Conservation (phyloP, 192 early-diverging fungal genomes). For the Obelidium mucronatum region DNA sequence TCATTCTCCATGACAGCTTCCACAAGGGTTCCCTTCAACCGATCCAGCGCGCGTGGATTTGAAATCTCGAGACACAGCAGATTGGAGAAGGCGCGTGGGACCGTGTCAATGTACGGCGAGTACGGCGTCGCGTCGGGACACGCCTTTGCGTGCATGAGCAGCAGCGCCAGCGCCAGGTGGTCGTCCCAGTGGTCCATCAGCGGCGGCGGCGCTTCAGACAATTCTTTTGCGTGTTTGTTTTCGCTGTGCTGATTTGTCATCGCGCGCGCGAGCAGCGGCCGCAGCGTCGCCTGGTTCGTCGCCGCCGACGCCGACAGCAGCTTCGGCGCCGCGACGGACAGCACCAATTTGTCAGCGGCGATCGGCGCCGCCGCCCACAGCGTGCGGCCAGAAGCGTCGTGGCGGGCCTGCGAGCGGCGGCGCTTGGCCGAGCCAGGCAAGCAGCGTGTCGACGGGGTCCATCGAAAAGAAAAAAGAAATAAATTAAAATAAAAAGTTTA, state of each 20-base stretch:
- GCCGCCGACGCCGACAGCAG: slow-evolving; percentile 6
- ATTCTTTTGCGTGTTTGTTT: background rate
- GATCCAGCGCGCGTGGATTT: background rate
- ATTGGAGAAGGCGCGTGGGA: slow-evolving; percentile 9
- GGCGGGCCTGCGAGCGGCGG: background rate
- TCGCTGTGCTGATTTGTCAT: background rate
- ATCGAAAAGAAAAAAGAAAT: background rate
- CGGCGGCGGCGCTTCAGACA: background rate
- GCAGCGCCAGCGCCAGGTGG: slow-evolving; percentile 18
- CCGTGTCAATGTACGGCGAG: background rate
- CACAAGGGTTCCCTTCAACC: slow-evolving; percentile 4
- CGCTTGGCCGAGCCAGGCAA: background rate
- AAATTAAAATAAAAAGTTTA: background rate
- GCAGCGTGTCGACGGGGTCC: background rate
- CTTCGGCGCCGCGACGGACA: background rate
- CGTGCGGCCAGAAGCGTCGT: background rate
- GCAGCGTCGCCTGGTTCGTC: background rate
- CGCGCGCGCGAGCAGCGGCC: background rate
- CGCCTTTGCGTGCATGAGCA: slow-evolving; percentile 22
- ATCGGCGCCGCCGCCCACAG: background rate
- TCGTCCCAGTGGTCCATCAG: slow-evolving; percentile 24
- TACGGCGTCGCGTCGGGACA: background rate
- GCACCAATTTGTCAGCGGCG: background rate
- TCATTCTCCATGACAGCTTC: slow-evolving; percentile 4
- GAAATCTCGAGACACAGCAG: slow-evolving; percentile 8